Evolutionary conservation across 1,139 yeast genomes (phyloP).

Genomic region (Debaryomyces robertsiae): DNA sequence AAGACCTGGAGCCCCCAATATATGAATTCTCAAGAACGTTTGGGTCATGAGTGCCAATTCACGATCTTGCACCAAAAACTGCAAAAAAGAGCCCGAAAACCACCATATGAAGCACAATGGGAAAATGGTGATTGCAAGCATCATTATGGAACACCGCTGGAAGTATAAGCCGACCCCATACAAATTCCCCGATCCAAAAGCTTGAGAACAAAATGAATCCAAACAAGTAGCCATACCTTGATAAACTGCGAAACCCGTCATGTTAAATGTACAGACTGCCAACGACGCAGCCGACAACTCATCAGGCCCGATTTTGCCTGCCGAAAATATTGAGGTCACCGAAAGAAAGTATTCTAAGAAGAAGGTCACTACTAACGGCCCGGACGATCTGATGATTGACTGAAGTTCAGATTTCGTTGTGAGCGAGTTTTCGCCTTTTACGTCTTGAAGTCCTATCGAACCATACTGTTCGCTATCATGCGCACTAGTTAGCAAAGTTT

Average conservation of each 20-base stretch:
- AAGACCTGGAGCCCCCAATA: slow-evolving; percentile 41
- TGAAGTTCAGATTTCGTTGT: slow-evolving; percentile 24
- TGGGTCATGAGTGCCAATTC: slow-evolving; percentile 37
- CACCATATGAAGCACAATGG: slow-evolving; percentile 45
- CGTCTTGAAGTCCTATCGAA: slow-evolving; percentile 10
- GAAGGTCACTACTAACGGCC: slow-evolving; percentile 51
- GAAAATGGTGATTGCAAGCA: slow-evolving; percentile 32
- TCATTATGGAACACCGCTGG: slow-evolving; percentile 43
- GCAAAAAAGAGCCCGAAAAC: slow-evolving; percentile 34
- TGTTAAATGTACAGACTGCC: slow-evolving; percentile 52
- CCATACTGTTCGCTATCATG: slow-evolving; percentile 24
- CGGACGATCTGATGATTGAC: slow-evolving; percentile 38
- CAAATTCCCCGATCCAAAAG: slow-evolving; percentile 43
- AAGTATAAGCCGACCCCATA: slow-evolving; percentile 41
- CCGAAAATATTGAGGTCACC: slow-evolving; percentile 49
- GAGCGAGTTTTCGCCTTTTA: slow-evolving; percentile 10
- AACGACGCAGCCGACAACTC: slow-evolving; percentile 53
- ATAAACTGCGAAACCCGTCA: slow-evolving; percentile 48
- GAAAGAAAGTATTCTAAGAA: slow-evolving; percentile 52
- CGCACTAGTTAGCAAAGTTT: slow-evolving; percentile 32
- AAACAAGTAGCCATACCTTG: slow-evolving; percentile 59
- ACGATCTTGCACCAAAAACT: slow-evolving; percentile 31
- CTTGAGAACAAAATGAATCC: slow-evolving; percentile 58
- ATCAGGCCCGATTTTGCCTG: slow-evolving; percentile 49
- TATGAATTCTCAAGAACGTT: slow-evolving; percentile 29